Evolutionary conservation across 1,139 yeast species (phyloP).

Genomic region (Blastobotrys apis): DNA sequence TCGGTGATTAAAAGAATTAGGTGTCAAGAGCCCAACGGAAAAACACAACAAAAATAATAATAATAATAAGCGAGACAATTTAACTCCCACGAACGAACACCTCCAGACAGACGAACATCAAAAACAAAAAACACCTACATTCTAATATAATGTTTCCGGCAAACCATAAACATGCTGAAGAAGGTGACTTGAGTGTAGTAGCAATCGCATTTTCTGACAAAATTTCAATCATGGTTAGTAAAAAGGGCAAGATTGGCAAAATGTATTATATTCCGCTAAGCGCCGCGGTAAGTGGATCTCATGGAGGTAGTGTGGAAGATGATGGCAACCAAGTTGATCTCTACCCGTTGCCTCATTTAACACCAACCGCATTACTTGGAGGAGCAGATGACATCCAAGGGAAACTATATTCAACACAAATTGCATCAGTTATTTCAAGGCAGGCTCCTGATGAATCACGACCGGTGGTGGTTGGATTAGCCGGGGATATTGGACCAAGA

Average conservation of each 20-base stretch:
- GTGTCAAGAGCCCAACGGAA: no score
- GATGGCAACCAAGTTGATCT: conserved; percentile 22
- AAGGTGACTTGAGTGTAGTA: conserved; percentile 30
- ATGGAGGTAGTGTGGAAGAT: conserved; percentile 10
- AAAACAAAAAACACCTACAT: no score
- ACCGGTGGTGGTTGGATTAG: conserved; percentile 37
- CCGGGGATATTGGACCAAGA: conserved; percentile 32
- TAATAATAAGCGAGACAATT: not conserved
- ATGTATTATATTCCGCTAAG: conserved; percentile 29
- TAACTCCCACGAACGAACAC: not conserved
- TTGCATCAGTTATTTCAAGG: conserved; percentile 35
- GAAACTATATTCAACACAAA: conserved; percentile 35
- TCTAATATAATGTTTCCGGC: conserved; percentile 6
- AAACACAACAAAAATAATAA: no score
- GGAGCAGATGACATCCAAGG: conserved; percentile 29
- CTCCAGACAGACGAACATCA: no score
- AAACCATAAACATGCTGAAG: conserved; percentile 7
- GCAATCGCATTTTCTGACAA: conserved; percentile 33
- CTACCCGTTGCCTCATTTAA: conserved; percentile 34
- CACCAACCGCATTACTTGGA: conserved; percentile 37
- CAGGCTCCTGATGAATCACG: conserved; percentile 37
- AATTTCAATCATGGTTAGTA: conserved; percentile 34
- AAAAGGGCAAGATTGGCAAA: conserved; percentile 33
- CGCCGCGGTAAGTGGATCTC: conserved; percentile 16
- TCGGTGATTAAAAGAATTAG: no score